A percentile compares a stretch with the other conserved stretches of the same genome.
These are phyloP conservation scores for Citrus maxima DNA, from an alignment of 345 rosid genomes.

Conservation along the genomic window DNA sequence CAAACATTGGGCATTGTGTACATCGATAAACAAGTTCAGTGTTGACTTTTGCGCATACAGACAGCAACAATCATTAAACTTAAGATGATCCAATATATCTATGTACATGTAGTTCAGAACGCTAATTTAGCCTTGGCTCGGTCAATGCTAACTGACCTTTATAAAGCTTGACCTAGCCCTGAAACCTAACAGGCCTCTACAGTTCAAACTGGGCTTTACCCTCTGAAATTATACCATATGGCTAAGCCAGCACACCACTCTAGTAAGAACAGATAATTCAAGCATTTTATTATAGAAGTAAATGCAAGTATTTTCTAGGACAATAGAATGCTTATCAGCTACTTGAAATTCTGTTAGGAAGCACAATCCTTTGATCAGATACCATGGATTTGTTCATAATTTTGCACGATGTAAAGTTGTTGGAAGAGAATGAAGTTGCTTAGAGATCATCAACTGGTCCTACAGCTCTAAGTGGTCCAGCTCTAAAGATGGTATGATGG, in stretches of 20 bases:
- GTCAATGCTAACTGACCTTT: background rate
- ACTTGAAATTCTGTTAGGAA: background rate
- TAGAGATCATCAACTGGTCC: background rate
- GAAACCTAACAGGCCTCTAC: background rate
- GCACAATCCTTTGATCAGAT: background rate
- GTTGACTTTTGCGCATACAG: background rate
- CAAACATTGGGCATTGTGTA: background rate
- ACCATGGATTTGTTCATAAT: background rate
- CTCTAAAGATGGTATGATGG: background rate
- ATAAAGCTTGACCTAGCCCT: background rate
- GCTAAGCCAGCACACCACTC: background rate
- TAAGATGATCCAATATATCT: background rate
- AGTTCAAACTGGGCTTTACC: background rate
- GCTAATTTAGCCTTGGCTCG: background rate
- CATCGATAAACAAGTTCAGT: background rate
- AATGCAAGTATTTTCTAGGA: background rate
- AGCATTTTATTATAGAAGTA: no score
- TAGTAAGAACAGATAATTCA: background rate
- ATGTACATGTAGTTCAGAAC: background rate
- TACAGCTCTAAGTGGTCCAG: background rate
- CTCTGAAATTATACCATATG: background rate
- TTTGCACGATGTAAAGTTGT: background rate
- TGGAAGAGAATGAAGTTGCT: background rate
- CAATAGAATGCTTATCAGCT: background rate
- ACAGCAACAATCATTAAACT: background rate